Evolutionary conservation across 1,139 yeast species (phyloP), one percentile per base, ranked within the genome.

Genomic region (Suhomyces atakaporum): DNA sequence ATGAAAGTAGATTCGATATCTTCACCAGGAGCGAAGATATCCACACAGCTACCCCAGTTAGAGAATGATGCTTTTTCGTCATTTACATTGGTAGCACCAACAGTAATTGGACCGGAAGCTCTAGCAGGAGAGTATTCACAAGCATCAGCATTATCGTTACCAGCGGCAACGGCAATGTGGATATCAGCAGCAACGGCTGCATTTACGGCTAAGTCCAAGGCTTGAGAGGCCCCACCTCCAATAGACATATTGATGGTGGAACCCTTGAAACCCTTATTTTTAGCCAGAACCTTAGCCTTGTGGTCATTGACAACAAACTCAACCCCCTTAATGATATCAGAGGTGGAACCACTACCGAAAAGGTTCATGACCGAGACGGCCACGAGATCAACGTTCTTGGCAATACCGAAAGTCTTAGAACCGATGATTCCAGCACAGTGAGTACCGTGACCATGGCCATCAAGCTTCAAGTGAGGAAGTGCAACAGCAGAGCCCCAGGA

Each of bases 401-500:
- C 74, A 26, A 69, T 60, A 34, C 75, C 75, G 44, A 63, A 69
- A 8, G 67, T 51, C 47, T 56, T 57, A 28, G 72, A 64, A 20
- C 72, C 75, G 49, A 69, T 68, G 33, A 63, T 66, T 44, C 75
- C 75, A 14, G 75, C 75, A 51, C 70, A 66, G 47, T 69, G 75
- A 29, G 73, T 68, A 25, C 75, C 75, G 46, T 69, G 75, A 24
- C 62, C 62, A 43, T 67, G 61, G 18, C 62, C 69, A 46, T 69
- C 75, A 20, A 58, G 42, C 39, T 63, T 58, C 22, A 60, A 49
- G 43, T 60, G 58, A 26, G 71, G 72, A 46, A 56, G 50, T 5
- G 73, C 67, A 32, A 67, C 53, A 7, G 73, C 65, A 18, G 61
- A 56, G 34, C 73, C 73, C 74, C 74, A 68, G 10, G 43, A 35